A percentile compares a stretch with the other conserved stretches of the same genome.
Evolutionary conservation across 352 stramenopile genomes (phyloP).

Genomic region (Phytophthora pseudosyringae): DNA sequence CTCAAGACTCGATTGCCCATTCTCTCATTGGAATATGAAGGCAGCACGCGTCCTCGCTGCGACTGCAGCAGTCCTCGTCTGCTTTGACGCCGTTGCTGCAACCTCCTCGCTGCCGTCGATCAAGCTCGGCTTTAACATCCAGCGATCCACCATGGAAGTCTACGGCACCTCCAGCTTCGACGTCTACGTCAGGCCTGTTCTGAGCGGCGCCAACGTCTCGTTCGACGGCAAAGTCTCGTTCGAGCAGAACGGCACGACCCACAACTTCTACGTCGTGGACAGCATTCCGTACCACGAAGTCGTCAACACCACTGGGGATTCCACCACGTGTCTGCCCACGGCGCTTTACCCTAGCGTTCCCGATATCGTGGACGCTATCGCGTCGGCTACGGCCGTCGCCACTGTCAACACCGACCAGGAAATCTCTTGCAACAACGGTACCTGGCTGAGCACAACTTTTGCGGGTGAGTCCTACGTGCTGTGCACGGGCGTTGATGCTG

Average conservation of each 20-base stretch:
- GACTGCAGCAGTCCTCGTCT: not conserved
- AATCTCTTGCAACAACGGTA: conserved; percentile 48
- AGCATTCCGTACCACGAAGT: conserved; percentile 42
- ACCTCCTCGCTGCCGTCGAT: conserved; percentile 37
- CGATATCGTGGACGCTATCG: conserved; percentile 42
- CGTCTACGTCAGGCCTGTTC: conserved; percentile 48
- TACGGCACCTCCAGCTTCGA: conserved; percentile 53
- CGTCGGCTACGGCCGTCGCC: conserved; percentile 38
- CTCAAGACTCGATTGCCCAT: conserved; percentile 13
- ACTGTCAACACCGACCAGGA: conserved; percentile 42
- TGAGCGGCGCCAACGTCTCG: conserved; percentile 28
- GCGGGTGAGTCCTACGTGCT: conserved; percentile 53
- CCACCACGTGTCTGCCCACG: conserved; percentile 34
- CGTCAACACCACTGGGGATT: conserved; percentile 22
- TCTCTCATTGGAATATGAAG: conserved; percentile 19
- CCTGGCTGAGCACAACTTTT: conserved; percentile 52
- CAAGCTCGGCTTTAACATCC: conserved; percentile 52
- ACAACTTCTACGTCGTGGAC: conserved; percentile 54
- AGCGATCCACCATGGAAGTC: conserved; percentile 58
- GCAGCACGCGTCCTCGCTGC: not conserved
- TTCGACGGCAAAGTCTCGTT: conserved; percentile 56
- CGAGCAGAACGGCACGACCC: conserved; percentile 38
- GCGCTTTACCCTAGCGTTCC: conserved; percentile 38
- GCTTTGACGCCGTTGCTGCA: conserved; percentile 21
- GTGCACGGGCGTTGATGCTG: conserved; percentile 34